A percentile compares a stretch with the other conserved stretches of the same genome.
Evolutionary conservation across 768 basidiomycete species (phyloP).

Genomic region (Boletus coccyginus): DNA sequence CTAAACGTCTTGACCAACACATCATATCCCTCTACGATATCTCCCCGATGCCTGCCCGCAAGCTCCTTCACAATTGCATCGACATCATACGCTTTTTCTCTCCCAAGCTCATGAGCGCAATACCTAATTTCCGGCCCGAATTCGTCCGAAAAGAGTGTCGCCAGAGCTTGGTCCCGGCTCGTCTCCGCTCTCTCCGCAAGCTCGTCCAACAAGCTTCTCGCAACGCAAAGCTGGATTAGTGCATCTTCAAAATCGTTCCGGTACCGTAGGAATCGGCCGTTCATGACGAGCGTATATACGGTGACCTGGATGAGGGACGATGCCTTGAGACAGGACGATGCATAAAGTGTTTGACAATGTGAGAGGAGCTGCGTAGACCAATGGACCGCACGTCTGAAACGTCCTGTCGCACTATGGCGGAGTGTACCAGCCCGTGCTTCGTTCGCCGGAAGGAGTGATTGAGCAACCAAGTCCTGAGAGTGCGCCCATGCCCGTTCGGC

Average conservation of each 20-base stretch:
- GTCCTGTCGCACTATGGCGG: conserved; percentile 72
- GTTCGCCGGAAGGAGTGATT: conserved; percentile 51
- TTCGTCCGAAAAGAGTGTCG: conserved; percentile 79
- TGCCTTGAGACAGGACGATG: conserved; percentile 49
- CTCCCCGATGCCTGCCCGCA: conserved; percentile 50
- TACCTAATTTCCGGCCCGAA: conserved; percentile 90
- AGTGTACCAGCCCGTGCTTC: conserved; percentile 51
- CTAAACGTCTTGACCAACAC: conserved; percentile 50
- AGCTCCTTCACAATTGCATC: conserved; percentile 70
- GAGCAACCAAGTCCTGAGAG: conserved; percentile 70
- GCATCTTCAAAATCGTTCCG: conserved; percentile 74
- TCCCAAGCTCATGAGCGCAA: conserved; percentile 86
- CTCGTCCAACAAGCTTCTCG: conserved; percentile 68
- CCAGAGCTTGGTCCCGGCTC: conserved; percentile 84
- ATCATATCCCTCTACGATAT: conserved; percentile 65
- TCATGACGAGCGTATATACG: conserved; percentile 75
- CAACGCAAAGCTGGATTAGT: conserved; percentile 73
- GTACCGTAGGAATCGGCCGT: conserved; percentile 80
- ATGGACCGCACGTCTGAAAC: conserved; percentile 75
- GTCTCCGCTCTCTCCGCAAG: conserved; percentile 62
- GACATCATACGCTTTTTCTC: conserved; percentile 76
- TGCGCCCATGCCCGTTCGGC: conserved; percentile 92
- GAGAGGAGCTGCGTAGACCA: conserved; percentile 79
- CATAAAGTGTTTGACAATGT: conserved; percentile 64
- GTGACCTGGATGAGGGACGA: conserved; percentile 65